phyloP scores from a whole-genome alignment of 768 basidiomycete species.

The Tremella yokohamensis region DNA sequence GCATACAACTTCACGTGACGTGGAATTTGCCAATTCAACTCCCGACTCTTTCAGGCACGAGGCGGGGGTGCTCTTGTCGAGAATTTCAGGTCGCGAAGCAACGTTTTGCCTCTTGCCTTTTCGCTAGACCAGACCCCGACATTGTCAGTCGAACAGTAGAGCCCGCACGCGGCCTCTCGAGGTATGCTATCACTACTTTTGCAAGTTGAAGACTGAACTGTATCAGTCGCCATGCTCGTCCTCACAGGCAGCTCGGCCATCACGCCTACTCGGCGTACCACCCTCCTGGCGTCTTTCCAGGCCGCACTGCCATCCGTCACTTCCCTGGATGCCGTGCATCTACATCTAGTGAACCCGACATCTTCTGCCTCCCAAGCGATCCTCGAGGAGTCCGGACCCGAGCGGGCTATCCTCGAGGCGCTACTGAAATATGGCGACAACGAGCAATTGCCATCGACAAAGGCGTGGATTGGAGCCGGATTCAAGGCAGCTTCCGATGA shows the following conservation, averaged over 20 bases:
- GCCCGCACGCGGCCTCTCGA: too few species aligned
- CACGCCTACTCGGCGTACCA: conserved; percentile 66
- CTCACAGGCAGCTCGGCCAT: conserved; percentile 73
- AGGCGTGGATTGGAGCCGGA: conserved; percentile 34
- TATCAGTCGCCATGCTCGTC: conserved; percentile 62
- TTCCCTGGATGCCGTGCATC: conserved; percentile 75
- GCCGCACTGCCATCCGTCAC: conserved; percentile 57
- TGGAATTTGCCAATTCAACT: too few species aligned
- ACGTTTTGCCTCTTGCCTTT: too few species aligned
- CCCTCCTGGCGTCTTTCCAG: conserved; percentile 64
- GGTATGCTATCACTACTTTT: too few species aligned
- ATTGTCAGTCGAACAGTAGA: too few species aligned
- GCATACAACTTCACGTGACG: too few species aligned
- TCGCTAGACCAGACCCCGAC: too few species aligned
- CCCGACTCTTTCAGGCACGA: too few species aligned
- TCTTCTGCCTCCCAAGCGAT: conserved; percentile 55
- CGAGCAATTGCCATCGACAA: conserved; percentile 40
- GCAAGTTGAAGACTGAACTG: too few species aligned
- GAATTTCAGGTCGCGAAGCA: too few species aligned
- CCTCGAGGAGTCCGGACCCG: conserved; percentile 56
- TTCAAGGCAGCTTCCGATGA: conserved; percentile 46
- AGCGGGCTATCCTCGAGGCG: conserved; percentile 61
- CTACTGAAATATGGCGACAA: conserved; percentile 84
- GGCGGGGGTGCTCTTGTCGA: too few species aligned
- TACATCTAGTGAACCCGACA: conserved; percentile 75